Conservation (phyloP, 2,329 filamentous ascomycete genomes). For the Herpotrichia juniperi region DNA sequence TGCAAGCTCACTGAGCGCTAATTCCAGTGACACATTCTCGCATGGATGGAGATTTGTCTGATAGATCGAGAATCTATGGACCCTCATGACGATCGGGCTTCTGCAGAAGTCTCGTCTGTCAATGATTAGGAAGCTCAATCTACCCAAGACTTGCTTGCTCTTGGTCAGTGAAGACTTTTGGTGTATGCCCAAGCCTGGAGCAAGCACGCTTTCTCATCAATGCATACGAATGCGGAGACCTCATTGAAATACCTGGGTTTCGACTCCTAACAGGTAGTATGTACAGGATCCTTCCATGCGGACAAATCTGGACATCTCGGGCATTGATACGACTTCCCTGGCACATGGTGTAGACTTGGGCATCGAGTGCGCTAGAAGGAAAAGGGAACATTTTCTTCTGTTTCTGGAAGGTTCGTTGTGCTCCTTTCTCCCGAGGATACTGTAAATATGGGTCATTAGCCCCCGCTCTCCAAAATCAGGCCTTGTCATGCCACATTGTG, state of each 20-base stretch:
- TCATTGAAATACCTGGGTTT: no score
- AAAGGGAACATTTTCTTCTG: not conserved
- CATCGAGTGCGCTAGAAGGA: slow-evolving; percentile 1
- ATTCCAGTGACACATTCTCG: not conserved
- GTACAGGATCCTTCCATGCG: not conserved
- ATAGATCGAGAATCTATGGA: not conserved
- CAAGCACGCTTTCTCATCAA: not conserved
- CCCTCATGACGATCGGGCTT: not conserved
- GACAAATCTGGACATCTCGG: not conserved
- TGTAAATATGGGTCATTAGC: not conserved
- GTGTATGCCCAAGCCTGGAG: not conserved
- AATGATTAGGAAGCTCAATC: not conserved
- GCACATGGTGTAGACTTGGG: not conserved
- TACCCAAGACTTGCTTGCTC: not conserved
- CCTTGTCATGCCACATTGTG: not conserved
- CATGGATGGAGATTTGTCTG: not conserved
- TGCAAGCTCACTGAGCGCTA: not conserved
- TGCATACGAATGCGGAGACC: not conserved
- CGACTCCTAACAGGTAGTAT: not conserved
- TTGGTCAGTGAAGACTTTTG: not conserved
- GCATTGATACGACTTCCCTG: not conserved
- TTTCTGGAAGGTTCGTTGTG: not conserved
- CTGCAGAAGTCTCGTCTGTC: not conserved
- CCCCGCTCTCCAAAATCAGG: not conserved
- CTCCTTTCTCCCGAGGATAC: not conserved